phyloP scores from a whole-genome alignment of 2,329 filamentous ascomycete genomes.

The Escovopsis sp. region DNA sequence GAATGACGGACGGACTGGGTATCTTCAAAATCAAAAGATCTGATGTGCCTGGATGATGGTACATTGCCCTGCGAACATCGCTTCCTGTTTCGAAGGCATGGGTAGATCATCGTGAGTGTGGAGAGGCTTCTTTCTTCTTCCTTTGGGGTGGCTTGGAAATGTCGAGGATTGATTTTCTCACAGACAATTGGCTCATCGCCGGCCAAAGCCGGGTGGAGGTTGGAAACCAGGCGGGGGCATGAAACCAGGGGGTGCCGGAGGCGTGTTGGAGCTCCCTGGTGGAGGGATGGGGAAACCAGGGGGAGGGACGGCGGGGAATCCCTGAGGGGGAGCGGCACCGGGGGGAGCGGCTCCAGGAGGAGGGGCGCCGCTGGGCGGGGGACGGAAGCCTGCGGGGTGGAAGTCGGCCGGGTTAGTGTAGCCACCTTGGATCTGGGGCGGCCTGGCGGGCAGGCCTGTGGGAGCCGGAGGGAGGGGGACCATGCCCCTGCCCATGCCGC shows the following conservation, averaged over 20 bases:
- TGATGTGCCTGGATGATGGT: no score
- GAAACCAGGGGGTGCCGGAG: constrained; percentile 26
- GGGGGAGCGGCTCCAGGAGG: constrained; percentile 4
- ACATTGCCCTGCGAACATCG: no score
- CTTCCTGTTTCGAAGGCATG: no score
- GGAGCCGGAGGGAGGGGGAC: constrained; percentile 32
- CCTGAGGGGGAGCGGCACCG: constrained; percentile 22
- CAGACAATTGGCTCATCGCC: no score
- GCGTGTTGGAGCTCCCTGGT: constrained; percentile 16
- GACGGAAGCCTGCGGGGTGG: constrained; percentile 28
- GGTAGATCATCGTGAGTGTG: no score
- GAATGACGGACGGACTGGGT: no score
- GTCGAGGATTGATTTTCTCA: no score
- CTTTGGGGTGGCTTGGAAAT: no score
- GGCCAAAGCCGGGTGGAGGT: constrained; percentile 28
- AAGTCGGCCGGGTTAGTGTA: constrained; percentile 33
- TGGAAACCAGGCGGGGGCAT: constrained; percentile 29
- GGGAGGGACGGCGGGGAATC: constrained; percentile 22
- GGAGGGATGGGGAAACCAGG: constrained; percentile 25
- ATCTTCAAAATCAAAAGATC: neutral
- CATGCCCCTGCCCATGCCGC: constrained; percentile 12
- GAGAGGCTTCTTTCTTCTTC: neutral
- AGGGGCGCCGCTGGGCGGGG: neutral
- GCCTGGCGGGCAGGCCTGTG: constrained; percentile 33
- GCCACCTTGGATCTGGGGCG: constrained; percentile 29